Conservation (phyloP, 2,329 filamentous ascomycete genomes). For the Domatiomyces catenatus region DNA sequence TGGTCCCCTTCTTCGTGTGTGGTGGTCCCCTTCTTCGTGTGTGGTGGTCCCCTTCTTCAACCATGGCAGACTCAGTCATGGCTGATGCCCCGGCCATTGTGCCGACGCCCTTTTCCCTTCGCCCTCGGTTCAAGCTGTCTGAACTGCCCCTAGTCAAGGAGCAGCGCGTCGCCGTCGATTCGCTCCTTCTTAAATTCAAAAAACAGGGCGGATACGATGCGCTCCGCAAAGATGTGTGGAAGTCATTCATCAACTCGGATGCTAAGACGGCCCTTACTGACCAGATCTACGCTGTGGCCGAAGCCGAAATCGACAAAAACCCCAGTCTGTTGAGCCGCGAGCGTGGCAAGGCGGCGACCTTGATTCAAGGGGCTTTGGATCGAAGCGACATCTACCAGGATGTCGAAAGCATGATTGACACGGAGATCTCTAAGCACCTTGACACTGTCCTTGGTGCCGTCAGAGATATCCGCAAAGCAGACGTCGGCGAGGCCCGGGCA, state of each 20-base stretch:
- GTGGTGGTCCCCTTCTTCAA: neutral
- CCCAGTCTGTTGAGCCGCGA: slow-evolving; percentile 46
- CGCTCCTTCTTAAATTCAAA: slow-evolving; percentile 47
- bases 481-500: slow-evolving; percentile 42
- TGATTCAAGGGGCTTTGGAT: slow-evolving; percentile 50
- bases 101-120: slow-evolving; percentile 11
- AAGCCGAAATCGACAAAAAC: slow-evolving; percentile 47
- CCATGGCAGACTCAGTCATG: slow-evolving; percentile 12
- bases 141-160: slow-evolving; percentile 45
- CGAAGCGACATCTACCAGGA: slow-evolving; percentile 46
- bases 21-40: no score
- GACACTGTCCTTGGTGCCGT: slow-evolving; percentile 38
- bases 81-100: slow-evolving; percentile 7
- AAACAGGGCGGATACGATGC: slow-evolving; percentile 52
- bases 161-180: slow-evolving; percentile 45
- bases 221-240: slow-evolving; percentile 45
- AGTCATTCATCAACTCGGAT: slow-evolving; percentile 40
- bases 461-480: slow-evolving; percentile 40
- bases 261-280: slow-evolving; percentile 37
- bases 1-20: no score
- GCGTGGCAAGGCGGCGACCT: slow-evolving; percentile 44
- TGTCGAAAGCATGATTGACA: slow-evolving; percentile 40
- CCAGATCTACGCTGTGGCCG: slow-evolving; percentile 40
- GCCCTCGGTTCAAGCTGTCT: slow-evolving; percentile 39
- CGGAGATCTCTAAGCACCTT: slow-evolving; percentile 39